Evolutionary conservation across 176 grass and related monocot species (phyloP).

Genomic region (Thalia dealbata): DNA sequence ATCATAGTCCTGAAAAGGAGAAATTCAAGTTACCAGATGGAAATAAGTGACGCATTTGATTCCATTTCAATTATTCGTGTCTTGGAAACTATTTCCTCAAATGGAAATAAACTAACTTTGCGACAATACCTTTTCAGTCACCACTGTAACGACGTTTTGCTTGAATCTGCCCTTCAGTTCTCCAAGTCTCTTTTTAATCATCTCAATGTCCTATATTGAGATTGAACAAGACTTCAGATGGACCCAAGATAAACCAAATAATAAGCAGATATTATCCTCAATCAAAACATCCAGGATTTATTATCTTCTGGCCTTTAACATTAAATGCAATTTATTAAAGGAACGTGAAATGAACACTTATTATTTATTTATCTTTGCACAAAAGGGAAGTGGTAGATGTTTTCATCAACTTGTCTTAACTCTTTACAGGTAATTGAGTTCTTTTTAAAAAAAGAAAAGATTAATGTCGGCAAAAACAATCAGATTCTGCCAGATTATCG

Average conservation of each 20-base stretch:
- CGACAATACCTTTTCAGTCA: conserved; percentile 54
- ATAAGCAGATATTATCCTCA: not conserved
- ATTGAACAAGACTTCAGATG: not conserved
- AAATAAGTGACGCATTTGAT: not conserved
- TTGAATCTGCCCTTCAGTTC: conserved; percentile 22
- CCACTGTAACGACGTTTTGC: conserved; percentile 26
- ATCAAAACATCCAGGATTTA: not conserved
- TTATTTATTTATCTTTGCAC: not conserved
- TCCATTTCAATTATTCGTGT: not conserved
- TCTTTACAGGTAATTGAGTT: too few species aligned
- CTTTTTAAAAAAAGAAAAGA: too few species aligned
- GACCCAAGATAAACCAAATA: not conserved
- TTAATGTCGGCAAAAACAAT: too few species aligned
- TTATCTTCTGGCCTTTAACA: not conserved
- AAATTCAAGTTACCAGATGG: not conserved
- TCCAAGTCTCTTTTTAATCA: conserved; percentile 25
- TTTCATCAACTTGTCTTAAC: not conserved
- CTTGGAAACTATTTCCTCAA: not conserved
- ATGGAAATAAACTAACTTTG: conserved; percentile 8
- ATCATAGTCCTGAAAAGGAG: conserved; percentile 57
- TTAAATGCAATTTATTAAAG: not conserved
- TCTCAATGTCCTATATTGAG: conserved; percentile 30
- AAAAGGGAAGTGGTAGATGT: not conserved
- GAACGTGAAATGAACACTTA: not conserved
- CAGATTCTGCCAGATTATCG: too few species aligned